Evolutionary conservation across 2,329 filamentous ascomycete species (phyloP), one percentile per base, ranked within the genome.

Genomic region (Pseudogymnoascus sp.): DNA sequence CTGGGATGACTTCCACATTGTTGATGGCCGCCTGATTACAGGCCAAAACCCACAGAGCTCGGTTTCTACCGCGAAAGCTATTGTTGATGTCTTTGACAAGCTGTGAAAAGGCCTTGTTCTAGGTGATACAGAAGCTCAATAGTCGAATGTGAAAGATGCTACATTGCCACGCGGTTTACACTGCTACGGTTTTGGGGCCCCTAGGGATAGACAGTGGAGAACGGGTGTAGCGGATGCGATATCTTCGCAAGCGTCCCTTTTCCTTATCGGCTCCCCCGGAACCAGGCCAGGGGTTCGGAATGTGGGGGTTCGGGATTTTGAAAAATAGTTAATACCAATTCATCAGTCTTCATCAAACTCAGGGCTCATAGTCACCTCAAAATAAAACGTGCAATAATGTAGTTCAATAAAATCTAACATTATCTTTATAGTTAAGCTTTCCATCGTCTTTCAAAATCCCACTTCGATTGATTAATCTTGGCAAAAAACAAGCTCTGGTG

Each of bases 1-100:
- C 16, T 74, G 71, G 71, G 72, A 71, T 33, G 71, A 70, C 59
- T 73, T 69, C 62, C 64, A 69, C 37, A 52, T 71, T 21, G 49
- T 55, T 35, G 49, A 55, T n/a, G 49, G 49, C 16, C 49, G 28
- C 28, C 61, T 79, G 45, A 72, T 79, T 16, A 78, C 74, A 1
- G 77, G 77, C 0, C 77, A 79, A 68, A 79, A 79, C 63, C 76
- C 77, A 0, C 69, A 73, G 1, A 76, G 73, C 66, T 77, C 77
- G 3, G 70, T 69, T 1, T 70, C 65, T 6, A 68, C 78, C 18
- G 76, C 73, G 0, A 72, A 76, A 62, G 76, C 75, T 4, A 70
- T 77, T 4, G 28, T 62, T 21, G 65, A 45, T 49, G 43, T 12
- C 43, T 60, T 60, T 40, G 59, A 55, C 28, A 55, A 55, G 49